Base-by-base conservation (phyloP, 1,284 basidiomycete genomes). In the Caloboletus firmus region DNA sequence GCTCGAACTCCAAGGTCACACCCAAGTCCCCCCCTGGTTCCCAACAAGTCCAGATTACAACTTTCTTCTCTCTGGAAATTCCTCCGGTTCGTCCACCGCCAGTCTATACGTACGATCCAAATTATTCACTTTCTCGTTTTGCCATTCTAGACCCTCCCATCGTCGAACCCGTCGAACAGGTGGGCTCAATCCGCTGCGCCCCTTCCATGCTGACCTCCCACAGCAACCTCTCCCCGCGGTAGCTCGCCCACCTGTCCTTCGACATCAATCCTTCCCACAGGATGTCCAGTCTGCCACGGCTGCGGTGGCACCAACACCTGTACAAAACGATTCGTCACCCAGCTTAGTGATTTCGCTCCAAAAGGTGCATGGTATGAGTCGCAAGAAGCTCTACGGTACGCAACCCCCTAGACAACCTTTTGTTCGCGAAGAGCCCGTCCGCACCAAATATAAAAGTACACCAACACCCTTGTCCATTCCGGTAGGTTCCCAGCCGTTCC, bases 311-410 rank as follows among this genome's bases (percentile, higher is more conserved):
- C 31, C 56, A n/a, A 24, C 28, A 12, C 35, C 59, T 26, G 1
- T 20, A 5, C 62, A 58, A 47, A 55, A 42, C 12, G 55, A 51
- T 11, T 45, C 59, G 5, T 57, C 55, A 5, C 77, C 76, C 2
- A 80, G 74, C 56, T 68, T 84, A 2, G 82, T 84, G 28, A 73
- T 68, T 30, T 80, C 80, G 18, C 68, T 84, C 10, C 81, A 85
- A 61, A 78, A 81, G 60, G 73, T 80, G 15, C 83, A 85, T 50
- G 83, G 83, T 9, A 60, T 84, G 42, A 83, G 80, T 9, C 82
- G 83, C 66, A 85, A 84, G 70, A 84, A 83, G 55, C 73, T 82
- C 11, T 84, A 83, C 55, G 78, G 81, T n/a, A 49, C 75, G 28
- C 77, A 80, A 59, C 73, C 79, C 13, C 58, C 71, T 17, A 74